These are phyloP conservation scores for Pseudotsuga menziesii DNA, from an alignment of 75 land plant genomes.

Conservation along the genomic window DNA sequence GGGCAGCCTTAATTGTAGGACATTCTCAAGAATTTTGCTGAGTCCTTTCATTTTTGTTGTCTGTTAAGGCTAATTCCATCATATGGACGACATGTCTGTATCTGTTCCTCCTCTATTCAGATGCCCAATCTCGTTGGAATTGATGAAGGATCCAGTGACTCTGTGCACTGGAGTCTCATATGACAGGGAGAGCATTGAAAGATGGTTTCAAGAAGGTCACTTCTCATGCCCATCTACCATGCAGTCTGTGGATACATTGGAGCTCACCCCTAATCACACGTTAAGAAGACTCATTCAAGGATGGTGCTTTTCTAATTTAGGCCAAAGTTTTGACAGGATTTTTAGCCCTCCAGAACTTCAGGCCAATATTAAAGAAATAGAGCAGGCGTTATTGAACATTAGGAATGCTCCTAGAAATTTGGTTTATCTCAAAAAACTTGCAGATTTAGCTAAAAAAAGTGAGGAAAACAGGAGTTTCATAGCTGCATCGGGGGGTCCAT, in stretches of 20 bases:
- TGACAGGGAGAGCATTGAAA: slow-evolving; percentile 55
- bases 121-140: slow-evolving; percentile 54
- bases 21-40: neutral
- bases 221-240: slow-evolving; percentile 52
- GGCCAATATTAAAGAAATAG: neutral
- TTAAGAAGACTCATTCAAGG: slow-evolving; percentile 49
- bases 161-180: slow-evolving; percentile 57
- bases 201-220: slow-evolving; percentile 39
- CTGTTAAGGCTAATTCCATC: neutral
- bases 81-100: slow-evolving; percentile 16
- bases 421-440: slow-evolving; percentile 16
- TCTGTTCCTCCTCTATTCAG: slow-evolving; percentile 39
- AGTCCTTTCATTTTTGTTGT: neutral
- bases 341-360: slow-evolving; percentile 32
- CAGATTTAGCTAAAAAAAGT: slow-evolving; percentile 29
- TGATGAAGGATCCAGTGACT: slow-evolving; percentile 65
- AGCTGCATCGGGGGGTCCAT: slow-evolving; percentile 12
- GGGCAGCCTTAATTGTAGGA: too few relatives aligned
- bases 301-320: slow-evolving; percentile 35
- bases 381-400: neutral
- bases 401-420: neutral
- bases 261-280: slow-evolving; percentile 54
- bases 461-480: slow-evolving; percentile 48
- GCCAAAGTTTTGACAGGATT: slow-evolving; percentile 27
- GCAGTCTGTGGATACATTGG: slow-evolving; percentile 27